Conservation (phyloP, 257 asterid species). For the Solanum clarkiae region DNA sequence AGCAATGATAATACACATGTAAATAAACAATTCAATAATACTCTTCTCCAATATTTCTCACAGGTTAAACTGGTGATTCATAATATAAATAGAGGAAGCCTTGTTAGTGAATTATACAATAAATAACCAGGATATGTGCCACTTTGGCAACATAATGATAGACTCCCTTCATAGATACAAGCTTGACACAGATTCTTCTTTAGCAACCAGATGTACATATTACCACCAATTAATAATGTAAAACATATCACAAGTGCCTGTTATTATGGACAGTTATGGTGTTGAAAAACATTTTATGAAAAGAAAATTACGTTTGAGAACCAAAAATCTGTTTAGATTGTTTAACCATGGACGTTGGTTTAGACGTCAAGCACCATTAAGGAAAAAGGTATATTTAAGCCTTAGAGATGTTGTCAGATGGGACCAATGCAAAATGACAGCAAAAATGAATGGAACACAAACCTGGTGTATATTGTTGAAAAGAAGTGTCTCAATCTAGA, state of each 20-base stretch:
- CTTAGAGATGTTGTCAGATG: neutral
- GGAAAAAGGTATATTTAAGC: neutral
- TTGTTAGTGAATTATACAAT: neutral
- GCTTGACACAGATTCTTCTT: neutral
- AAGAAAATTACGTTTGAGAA: neutral
- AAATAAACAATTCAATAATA: too few species aligned
- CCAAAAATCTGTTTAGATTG: neutral
- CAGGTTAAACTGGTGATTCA: neutral
- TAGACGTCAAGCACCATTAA: neutral
- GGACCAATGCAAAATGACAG: neutral
- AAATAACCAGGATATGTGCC: neutral
- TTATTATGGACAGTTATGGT: neutral
- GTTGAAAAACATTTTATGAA: neutral
- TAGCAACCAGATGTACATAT: neutral
- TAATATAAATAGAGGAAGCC: neutral
- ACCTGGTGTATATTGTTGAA: conserved; percentile 88
- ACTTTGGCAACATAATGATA: neutral
- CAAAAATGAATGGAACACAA: neutral
- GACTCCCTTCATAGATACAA: neutral
- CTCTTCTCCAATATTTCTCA: too few species aligned
- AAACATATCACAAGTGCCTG: neutral
- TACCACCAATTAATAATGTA: neutral
- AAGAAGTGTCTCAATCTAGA: conserved; percentile 88
- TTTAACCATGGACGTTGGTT: neutral
- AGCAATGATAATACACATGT: too few species aligned